Evolutionary conservation across 2,329 filamentous ascomycete genomes (phyloP).

Genomic region (Ophiostoma ulmi): DNA sequence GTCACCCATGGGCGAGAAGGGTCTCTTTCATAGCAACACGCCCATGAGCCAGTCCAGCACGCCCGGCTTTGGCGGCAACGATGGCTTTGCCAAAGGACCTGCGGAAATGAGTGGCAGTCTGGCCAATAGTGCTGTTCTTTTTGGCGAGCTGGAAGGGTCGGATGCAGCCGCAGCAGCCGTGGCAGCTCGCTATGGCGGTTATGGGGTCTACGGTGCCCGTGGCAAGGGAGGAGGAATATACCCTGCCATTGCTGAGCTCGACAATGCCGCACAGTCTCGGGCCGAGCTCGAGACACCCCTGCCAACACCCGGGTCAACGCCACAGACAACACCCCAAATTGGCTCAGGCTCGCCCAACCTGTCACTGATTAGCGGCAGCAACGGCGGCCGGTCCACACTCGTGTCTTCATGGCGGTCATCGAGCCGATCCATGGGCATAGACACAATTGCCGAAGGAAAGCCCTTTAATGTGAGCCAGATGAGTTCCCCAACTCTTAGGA

Average conservation of each 20-base stretch:
- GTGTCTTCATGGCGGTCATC: conserved; percentile 24
- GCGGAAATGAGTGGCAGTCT: conserved; percentile 1
- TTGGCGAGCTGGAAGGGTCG: conserved; percentile 18
- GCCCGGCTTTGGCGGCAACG: not conserved
- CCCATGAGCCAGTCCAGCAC: conserved; percentile 8
- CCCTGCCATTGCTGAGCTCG: conserved; percentile 22
- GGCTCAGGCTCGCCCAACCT: conserved; percentile 18
- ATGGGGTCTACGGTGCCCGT: not conserved
- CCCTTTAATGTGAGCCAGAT: not conserved
- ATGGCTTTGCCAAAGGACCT: not conserved
- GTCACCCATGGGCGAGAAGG: conserved; percentile 16
- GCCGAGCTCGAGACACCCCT: conserved; percentile 26
- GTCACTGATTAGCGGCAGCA: conserved; percentile 6
- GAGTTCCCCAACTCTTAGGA: not conserved
- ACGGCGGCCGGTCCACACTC: conserved; percentile 12
- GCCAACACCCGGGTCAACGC: conserved; percentile 2
- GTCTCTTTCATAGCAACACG: not conserved
- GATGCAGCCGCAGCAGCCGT: not conserved
- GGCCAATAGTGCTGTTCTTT: not conserved
- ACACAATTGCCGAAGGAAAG: not conserved
- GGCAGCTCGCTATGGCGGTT: too few relatives aligned
- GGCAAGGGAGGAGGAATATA: not conserved
- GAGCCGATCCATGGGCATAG: not conserved
- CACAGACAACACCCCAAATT: not conserved
- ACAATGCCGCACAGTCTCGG: not conserved